Conservation (phyloP, 192 early-diverging fungal species). For the Phycomyces blakesleeanus region DNA sequence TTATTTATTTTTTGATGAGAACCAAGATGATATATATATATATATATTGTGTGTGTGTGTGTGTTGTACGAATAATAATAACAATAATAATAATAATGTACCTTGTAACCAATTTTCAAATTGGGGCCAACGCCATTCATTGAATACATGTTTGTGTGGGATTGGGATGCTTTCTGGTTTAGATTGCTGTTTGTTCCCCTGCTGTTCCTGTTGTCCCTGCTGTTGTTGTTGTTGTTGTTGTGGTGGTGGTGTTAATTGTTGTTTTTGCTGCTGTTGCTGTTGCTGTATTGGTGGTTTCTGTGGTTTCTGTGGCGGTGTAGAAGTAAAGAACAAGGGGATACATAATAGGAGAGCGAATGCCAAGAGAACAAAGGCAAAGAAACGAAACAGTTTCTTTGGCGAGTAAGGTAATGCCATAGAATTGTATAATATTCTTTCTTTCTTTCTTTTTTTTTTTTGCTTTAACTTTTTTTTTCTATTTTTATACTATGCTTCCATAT, state of each 20-base stretch:
- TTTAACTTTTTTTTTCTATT: neutral
- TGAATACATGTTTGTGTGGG: no score
- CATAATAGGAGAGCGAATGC: neutral
- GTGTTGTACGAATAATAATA: no score
- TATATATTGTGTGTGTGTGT: no score
- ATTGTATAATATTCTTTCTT: neutral
- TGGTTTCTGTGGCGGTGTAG: neutral
- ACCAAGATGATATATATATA: no score
- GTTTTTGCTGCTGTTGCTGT: no score
- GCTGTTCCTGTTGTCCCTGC: neutral
- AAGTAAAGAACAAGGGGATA: neutral
- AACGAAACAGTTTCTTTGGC: conserved; percentile 6
- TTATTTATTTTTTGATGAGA: no score
- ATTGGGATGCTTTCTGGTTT: no score
- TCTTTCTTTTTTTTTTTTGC: neutral
- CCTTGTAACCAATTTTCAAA: conserved; percentile 8
- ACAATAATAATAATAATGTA: no score
- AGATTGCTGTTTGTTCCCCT: neutral
- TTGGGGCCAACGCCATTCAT: conserved; percentile 6
- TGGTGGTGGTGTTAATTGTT: no score
- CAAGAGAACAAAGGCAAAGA: neutral
- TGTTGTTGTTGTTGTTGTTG: no score
- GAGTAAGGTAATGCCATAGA: conserved; percentile 11
- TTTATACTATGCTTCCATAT: neutral
- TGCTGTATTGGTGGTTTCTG: no score